These are phyloP conservation scores for Aureobasidium zeae DNA, from an alignment of 2,329 filamentous ascomycete species.

Conservation along the genomic window DNA sequence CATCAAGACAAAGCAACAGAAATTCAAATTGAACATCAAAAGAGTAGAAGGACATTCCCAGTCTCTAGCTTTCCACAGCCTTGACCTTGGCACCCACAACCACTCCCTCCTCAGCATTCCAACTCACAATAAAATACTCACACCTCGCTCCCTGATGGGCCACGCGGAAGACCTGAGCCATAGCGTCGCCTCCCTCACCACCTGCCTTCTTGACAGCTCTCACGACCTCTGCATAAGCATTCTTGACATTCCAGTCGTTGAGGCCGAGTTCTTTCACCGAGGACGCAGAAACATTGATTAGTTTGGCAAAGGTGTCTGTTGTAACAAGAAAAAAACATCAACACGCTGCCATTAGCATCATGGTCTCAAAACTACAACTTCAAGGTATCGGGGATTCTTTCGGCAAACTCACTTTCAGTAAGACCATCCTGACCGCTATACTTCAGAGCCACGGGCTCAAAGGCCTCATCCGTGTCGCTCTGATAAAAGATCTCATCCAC, in stretches of 20 bases:
- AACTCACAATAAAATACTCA: conserved; percentile 72
- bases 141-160: conserved; percentile 51
- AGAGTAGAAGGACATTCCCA: neutral
- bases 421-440: conserved; percentile 31
- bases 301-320: conserved; percentile 58
- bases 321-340: too few species aligned
- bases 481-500: conserved; percentile 61
- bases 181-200: conserved; percentile 43
- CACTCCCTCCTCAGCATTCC: conserved; percentile 48
- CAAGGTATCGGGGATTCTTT: too few species aligned
- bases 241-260: conserved; percentile 62
- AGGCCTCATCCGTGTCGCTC: conserved; percentile 79
- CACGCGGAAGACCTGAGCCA: conserved; percentile 68
- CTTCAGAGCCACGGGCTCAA: conserved; percentile 63
- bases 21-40: neutral
- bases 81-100: conserved; percentile 72
- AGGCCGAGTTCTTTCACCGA: conserved; percentile 58
- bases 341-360: too few species aligned
- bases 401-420: conserved; percentile 46
- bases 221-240: conserved; percentile 59
- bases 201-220: conserved; percentile 60
- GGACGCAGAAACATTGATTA: conserved; percentile 52
- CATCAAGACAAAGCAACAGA: neutral
- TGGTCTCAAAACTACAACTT: too few species aligned
- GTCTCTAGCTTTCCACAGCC: conserved; percentile 51